Evolutionary conservation across 106 monocot species (phyloP), one percentile per base, ranked within the genome.

Genomic region (Allium cepa): DNA sequence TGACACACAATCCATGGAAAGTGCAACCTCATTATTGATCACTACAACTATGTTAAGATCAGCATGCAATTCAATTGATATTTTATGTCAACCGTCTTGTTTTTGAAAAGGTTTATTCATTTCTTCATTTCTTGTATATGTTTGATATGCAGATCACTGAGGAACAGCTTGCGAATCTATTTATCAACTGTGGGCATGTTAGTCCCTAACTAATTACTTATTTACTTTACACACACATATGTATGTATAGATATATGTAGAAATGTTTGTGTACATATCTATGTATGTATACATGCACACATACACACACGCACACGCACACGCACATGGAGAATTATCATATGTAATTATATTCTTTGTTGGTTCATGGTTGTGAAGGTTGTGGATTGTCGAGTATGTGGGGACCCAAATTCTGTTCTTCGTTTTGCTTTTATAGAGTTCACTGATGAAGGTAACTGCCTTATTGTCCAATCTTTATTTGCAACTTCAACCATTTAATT

Each of bases 391-490:
- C 72, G 72, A 53, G 51, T 72, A 0, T 72, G 72, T 17, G 72
- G 72, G 17, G 72, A 72, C 62, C 72, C 72, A 27, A 72, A 72
- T 12, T 72, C 72, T 62, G 50, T 72, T 63, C 72, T 72, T 63
- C 72, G 63, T 49, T 72, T 72, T 63, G 72, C 72, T 52, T 72
- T 72, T 53, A 72, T 72, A 63, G 72, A 72, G 62, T 72, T 72
- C 62, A 72, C 72, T 52, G 72, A 72, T 72, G 72, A 72, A 52
- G 72, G 72, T 72, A 72, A 53, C 26, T 52, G 62, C 51, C 26
- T 52, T 28, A 18, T 14, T 63, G 46, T 36, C 45, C 27, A 28
- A 14, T 28, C 45, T 46, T 10, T 56, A 28, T 53, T 67, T 4
- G 28, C 67, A 53, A 67, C 36, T 45, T 56, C 46, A 26, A 52